These are phyloP conservation scores for Nakazawaea siamensis DNA, from an alignment of 805 yeast genomes.

Conservation along the genomic window DNA sequence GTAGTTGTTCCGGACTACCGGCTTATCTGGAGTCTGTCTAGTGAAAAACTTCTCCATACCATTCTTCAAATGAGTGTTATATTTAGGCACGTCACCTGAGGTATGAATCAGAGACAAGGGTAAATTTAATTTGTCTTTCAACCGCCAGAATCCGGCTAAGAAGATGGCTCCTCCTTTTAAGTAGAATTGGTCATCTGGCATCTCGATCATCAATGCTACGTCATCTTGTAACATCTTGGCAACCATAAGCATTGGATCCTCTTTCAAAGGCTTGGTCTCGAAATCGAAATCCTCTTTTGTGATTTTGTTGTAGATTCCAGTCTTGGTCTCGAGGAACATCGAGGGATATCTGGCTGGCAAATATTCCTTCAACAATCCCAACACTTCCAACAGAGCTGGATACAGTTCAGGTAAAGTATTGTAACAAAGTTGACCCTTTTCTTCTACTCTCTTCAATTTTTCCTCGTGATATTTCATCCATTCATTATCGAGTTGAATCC, in stretches of 20 bases:
- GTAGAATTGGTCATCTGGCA: conserved; percentile 45
- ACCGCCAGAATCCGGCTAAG: conserved; percentile 65
- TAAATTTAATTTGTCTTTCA: conserved; percentile 48
- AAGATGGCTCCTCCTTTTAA: conserved; percentile 55
- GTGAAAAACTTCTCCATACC: conserved; percentile 64
- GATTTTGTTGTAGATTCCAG: conserved; percentile 40
- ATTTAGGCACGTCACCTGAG: conserved; percentile 62
- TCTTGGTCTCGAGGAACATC: conserved; percentile 35
- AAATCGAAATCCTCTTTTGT: conserved; percentile 45
- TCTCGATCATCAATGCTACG: conserved; percentile 58
- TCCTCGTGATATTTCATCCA: conserved; percentile 48
- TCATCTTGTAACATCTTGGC: conserved; percentile 58
- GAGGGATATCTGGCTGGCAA: conserved; percentile 53
- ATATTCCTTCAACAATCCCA: conserved; percentile 43
- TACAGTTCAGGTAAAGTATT: conserved; percentile 43
- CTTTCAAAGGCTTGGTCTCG: conserved; percentile 23
- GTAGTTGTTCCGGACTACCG: conserved; percentile 61
- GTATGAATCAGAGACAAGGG: conserved; percentile 54
- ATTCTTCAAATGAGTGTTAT: conserved; percentile 43
- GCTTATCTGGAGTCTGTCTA: conserved; percentile 47
- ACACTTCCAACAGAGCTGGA: conserved; percentile 46
- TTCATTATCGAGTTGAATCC: conserved; percentile 66
- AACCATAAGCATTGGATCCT: conserved; percentile 53
- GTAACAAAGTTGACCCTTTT: conserved; percentile 37
- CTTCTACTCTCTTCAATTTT: conserved; percentile 40